Evolutionary conservation across 2,329 filamentous ascomycete species (phyloP), one percentile per base, ranked within the genome.

Genomic region (Ascochyta koolunga): DNA sequence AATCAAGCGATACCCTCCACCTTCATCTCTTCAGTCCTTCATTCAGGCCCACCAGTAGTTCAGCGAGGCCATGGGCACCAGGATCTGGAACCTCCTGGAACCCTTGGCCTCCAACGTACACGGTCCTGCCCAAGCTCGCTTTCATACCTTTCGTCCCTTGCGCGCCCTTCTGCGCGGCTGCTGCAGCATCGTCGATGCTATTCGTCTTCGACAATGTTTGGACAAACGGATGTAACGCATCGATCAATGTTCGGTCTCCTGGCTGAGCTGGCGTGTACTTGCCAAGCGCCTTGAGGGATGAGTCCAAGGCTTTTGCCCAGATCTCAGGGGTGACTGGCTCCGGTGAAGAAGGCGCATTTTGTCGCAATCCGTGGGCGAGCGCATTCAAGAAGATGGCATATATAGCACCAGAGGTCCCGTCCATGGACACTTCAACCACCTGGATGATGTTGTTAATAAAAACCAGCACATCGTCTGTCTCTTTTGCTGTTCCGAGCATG

Each of bases 381-480:
- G 91, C 87, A 72, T 96, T 96, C 56, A 96, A 81, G 81, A 96
- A 96, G 73, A 97, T 96, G 68, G 91, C 89, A 71, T 90, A 90
- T 50, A 91, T 82, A 21, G 88, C 89, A n/a, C 88, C 88, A 1
- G 86, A 89, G 2, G 88, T 91, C 43, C 88, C 89, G 68, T 90
- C 88, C 88, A 91, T 90, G 52, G 78, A 83, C 35, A 81, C 82
- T 70, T 91, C 88, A 15, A 90, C 85, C 1, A 87, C 80, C 25
- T 80, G 80, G 51, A 84, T 84, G 60, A 89, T 85, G 54, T 79
- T 79, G 65, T 83, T 80, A 41, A 90, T 72, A 54, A 86, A 84
- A 41, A 83, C 73, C 10, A 87, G 81, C 13, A 82, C 78, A 66
- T 90, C 87, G 43, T 82, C 79, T 7, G 78, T 80, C 1, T 83